phyloP scores from a whole-genome alignment of 2,329 filamentous ascomycete genomes.

The Fusarium pseudonygamai region DNA sequence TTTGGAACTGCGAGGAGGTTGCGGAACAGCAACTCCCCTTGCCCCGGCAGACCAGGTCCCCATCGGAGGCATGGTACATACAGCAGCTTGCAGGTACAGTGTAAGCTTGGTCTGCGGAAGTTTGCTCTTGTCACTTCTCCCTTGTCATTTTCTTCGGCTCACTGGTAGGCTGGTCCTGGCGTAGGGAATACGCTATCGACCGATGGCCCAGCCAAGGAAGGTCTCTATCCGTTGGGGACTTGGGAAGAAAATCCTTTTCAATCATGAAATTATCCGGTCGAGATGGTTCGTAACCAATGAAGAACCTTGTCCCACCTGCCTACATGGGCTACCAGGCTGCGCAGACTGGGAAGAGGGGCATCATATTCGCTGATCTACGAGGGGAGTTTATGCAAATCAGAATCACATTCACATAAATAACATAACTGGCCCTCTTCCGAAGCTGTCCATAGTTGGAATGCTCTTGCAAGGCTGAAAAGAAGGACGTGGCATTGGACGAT shows the following conservation, averaged over 20 bases:
- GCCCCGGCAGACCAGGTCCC: constrained; percentile 30
- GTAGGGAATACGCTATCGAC: constrained; percentile 20
- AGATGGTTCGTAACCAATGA: constrained; percentile 8
- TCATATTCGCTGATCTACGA: constrained; percentile 11
- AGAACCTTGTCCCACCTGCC: constrained; percentile 3
- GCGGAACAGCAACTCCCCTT: constrained; percentile 30
- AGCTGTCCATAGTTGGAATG: constrained; percentile 27
- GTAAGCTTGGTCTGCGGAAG: constrained; percentile 13
- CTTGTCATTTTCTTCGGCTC: constrained; percentile 10
- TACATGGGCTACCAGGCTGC: not conserved
- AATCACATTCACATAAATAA: constrained; percentile 16
- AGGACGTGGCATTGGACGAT: constrained; percentile 38
- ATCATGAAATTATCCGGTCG: constrained; percentile 16
- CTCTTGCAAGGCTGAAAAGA: constrained; percentile 35
- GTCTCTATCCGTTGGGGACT: constrained; percentile 5
- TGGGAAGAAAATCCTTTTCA: constrained; percentile 13
- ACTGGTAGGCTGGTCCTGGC: constrained; percentile 13
- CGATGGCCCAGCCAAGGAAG: constrained; percentile 10
- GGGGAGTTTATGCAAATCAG: constrained; percentile 26
- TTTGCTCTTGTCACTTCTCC: constrained; percentile 28
- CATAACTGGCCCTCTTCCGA: constrained; percentile 13
- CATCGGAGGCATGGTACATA: constrained; percentile 13
- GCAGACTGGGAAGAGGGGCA: constrained; percentile 3
- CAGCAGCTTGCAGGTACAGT: constrained; percentile 7
- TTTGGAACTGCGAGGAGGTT: constrained; percentile 35